Conservation (phyloP, 2,329 filamentous ascomycete species). For the Pseudocercospora macadamiae region DNA sequence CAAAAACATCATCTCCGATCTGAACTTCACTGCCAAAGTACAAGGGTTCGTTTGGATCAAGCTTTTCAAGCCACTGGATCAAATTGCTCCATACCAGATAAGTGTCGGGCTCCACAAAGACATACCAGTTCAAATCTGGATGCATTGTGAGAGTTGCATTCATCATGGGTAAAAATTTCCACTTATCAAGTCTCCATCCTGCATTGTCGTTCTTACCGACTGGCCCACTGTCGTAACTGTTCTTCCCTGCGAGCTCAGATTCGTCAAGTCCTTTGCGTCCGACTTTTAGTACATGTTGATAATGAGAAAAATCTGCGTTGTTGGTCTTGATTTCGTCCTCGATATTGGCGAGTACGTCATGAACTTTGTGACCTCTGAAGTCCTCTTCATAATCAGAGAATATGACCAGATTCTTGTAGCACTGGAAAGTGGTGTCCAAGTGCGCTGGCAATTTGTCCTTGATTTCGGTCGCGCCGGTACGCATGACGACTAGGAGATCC, state of each 20-base stretch:
- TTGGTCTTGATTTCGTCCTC: slow-evolving; percentile 33
- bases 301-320: slow-evolving; percentile 42
- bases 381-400: slow-evolving; percentile 62
- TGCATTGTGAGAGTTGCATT: slow-evolving; percentile 36
- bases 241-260: slow-evolving; percentile 31
- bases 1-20: slow-evolving; percentile 46
- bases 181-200: slow-evolving; percentile 48
- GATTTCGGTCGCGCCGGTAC: slow-evolving; percentile 62
- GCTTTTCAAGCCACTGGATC: slow-evolving; percentile 55
- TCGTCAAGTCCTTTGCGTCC: slow-evolving; percentile 37
- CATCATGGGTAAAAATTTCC: slow-evolving; percentile 57
- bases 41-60: slow-evolving; percentile 51
- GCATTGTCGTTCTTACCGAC: slow-evolving; percentile 36
- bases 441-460: slow-evolving; percentile 59
- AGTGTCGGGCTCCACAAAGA: slow-evolving; percentile 64
- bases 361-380: slow-evolving; percentile 47
- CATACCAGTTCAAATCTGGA: slow-evolving; percentile 59
- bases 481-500: slow-evolving; percentile 60
- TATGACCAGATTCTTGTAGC: slow-evolving; percentile 59
- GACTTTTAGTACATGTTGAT: slow-evolving; percentile 38
- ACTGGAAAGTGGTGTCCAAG: slow-evolving; percentile 57
- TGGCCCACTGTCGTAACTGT: slow-evolving; percentile 25
- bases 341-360: slow-evolving; percentile 42
- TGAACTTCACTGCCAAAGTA: slow-evolving; percentile 60
- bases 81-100: slow-evolving; percentile 59